Base-by-base conservation (phyloP, 2,329 filamentous ascomycete species). In the Fusarium napiforme region DNA sequence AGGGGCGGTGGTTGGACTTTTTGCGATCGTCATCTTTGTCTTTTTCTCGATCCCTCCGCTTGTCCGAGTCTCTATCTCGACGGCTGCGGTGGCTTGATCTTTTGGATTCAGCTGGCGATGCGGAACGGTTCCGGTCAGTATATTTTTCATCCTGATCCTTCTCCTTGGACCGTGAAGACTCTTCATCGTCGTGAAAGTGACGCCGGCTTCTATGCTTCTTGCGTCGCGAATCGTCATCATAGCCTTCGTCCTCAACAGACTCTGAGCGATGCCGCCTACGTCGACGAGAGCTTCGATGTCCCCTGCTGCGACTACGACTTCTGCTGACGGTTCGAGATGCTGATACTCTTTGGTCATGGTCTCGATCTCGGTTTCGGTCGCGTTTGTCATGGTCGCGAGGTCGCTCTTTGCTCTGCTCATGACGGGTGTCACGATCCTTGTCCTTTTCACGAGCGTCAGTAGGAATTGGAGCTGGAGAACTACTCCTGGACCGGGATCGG, bases 71-170 rank as follows among this genome's bases (percentile, higher is more conserved):
- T 64, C 85, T 85, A 46, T 92, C 89, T 72, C 87, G 87, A 58
- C 88, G 90, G 74, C 90, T 90, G 69, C 90, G 89, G 75, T 91
- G 89, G 55, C 86, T 85, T 11, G 88, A 87, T 60, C 87, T 82
- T 72, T 87, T 89, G 42, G 86, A 86, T 15, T 87, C 86, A 18
- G 90, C 88, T 3, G 88, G 88, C 5, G 93, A 94, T 9, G 87
- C 86, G 9, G 92, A 93, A 64, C 92, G 87, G 1, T 91, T 90
- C 57, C 88, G 87, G 53, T 90, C 87, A 18, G 84, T 83, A 73
- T 85, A 78, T 72, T 85, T 84, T 53, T 85, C 82, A 72, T 83
- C 80, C 62, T 73, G 81, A 40, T 82, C 79, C 36, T 85, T 82
- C 72, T 83, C 80, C n/a, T 73, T 81, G 47, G 82, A 73, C 42